These are phyloP conservation scores for Decorospora gaudefroyi DNA, from an alignment of 2,329 filamentous ascomycete species.

Conservation along the genomic window DNA sequence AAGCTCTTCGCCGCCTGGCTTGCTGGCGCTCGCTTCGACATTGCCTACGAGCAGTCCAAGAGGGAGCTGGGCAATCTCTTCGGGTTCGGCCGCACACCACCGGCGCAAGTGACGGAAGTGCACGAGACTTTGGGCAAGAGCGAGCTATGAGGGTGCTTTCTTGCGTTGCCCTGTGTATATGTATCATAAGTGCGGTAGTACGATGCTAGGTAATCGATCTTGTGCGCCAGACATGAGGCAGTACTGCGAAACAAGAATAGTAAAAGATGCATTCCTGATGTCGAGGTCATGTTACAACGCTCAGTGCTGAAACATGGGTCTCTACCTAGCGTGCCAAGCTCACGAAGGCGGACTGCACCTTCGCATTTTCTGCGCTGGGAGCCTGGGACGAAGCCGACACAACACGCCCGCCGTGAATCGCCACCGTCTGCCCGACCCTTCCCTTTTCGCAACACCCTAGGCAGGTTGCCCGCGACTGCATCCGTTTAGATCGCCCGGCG, in stretches of 20 bases:
- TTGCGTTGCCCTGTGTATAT: slow-evolving; percentile 30
- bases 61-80: slow-evolving; percentile 51
- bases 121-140: slow-evolving; percentile 41
- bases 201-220: too few species aligned
- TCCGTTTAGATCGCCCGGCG: slow-evolving; percentile 40
- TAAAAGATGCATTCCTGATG: too few species aligned
- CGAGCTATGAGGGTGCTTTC: slow-evolving; percentile 47
- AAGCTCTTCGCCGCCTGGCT: slow-evolving; percentile 79
- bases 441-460: slow-evolving; percentile 15
- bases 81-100: slow-evolving; percentile 29
- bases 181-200: slow-evolving; percentile 40
- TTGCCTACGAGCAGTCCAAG: slow-evolving; percentile 64
- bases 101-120: slow-evolving; percentile 23
- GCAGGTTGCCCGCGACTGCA: slow-evolving; percentile 30
- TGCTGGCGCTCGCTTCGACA: slow-evolving; percentile 81
- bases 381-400: too few species aligned
- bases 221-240: not conserved
- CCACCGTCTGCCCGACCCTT: slow-evolving; percentile 18
- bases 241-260: not conserved
- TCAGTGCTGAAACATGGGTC: slow-evolving; percentile 40
- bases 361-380: slow-evolving; percentile 34
- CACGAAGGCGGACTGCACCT: slow-evolving; percentile 26
- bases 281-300: slow-evolving; percentile 99
- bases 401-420: slow-evolving; percentile 26
- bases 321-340: slow-evolving; percentile 24